Evolutionary conservation across 305 asterid genomes (phyloP).

Genomic region (Fraxinus floribunda): DNA sequence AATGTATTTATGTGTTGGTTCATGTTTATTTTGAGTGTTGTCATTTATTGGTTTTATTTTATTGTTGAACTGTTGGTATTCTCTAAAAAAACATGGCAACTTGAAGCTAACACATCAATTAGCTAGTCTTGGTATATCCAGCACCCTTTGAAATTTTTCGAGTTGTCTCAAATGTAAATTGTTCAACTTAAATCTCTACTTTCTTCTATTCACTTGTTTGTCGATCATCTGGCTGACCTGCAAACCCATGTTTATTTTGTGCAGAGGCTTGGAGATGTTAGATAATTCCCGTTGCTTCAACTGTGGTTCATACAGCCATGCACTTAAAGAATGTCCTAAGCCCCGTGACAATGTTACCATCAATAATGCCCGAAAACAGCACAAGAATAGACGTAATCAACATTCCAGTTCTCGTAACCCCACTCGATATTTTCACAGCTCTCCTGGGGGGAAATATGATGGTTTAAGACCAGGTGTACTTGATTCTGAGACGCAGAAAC

Average conservation of each 20-base stretch:
- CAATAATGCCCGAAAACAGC: conserved; percentile 83
- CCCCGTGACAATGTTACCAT: conserved; percentile 87
- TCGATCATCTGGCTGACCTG: neutral
- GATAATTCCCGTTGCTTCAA: conserved; percentile 88
- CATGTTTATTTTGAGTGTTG: neutral
- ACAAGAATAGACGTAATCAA: conserved; percentile 57
- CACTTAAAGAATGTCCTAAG: conserved; percentile 80
- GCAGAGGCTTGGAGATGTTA: conserved; percentile 55
- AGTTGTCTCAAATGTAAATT: neutral
- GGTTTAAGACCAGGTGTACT: conserved; percentile 83
- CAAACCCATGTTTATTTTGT: conserved; percentile 7
- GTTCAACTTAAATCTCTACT: neutral
- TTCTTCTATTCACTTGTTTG: neutral
- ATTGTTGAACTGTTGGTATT: neutral
- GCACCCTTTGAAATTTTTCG: neutral
- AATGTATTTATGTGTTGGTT: conserved; percentile 18
- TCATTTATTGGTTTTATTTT: neutral
- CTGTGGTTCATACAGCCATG: conserved; percentile 86
- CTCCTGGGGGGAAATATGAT: conserved; percentile 88
- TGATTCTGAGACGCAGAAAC: conserved; percentile 69
- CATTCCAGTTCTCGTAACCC: conserved; percentile 65
- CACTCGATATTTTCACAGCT: conserved; percentile 78
- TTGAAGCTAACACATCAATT: neutral
- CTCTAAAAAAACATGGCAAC: neutral
- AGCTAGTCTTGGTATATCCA: neutral